These are phyloP conservation scores for Setomelanomma holmii DNA, from an alignment of 2,329 filamentous ascomycete species.

Conservation along the genomic window DNA sequence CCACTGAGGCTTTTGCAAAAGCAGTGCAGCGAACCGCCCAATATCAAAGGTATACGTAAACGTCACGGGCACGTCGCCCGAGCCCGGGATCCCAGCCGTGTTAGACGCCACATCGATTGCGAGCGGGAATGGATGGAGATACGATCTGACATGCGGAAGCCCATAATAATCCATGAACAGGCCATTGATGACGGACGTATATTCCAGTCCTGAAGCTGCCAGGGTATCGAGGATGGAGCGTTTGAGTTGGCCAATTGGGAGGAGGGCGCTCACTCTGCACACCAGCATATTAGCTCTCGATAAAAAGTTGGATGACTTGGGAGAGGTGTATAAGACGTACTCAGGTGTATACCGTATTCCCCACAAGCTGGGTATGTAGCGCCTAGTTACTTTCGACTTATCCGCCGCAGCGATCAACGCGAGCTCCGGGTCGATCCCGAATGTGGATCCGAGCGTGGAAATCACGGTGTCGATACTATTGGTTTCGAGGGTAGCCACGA, in stretches of 20 bases:
- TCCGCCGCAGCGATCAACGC: slow-evolving; percentile 17
- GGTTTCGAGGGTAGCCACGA: slow-evolving; percentile 9
- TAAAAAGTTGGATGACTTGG: neutral
- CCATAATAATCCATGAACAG: slow-evolving; percentile 19
- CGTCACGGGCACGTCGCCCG: slow-evolving; percentile 13
- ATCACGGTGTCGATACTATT: slow-evolving; percentile 18
- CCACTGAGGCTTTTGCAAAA: slow-evolving; percentile 33
- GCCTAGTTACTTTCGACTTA: slow-evolving; percentile 13
- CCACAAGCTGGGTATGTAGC: slow-evolving; percentile 25
- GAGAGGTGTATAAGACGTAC: slow-evolving; percentile 7
- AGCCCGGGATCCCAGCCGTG: slow-evolving; percentile 19
- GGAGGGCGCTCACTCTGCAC: neutral
- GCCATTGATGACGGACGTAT: slow-evolving; percentile 13
- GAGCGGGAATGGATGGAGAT: slow-evolving; percentile 2
- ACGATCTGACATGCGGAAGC: slow-evolving; percentile 10
- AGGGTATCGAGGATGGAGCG: neutral
- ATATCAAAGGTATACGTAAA: slow-evolving; percentile 24
- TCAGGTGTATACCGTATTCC: slow-evolving; percentile 16
- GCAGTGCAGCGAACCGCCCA: slow-evolving; percentile 11
- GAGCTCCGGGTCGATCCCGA: slow-evolving; percentile 7
- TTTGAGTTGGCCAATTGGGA: neutral
- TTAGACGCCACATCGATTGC: slow-evolving; percentile 17
- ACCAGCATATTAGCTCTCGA: neutral
- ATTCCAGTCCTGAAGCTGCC: slow-evolving; percentile 6
- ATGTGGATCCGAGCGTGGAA: slow-evolving; percentile 10